A percentile compares a stretch with the other conserved stretches of the same genome.
Conservation (phyloP, 2,329 filamentous ascomycete species). For the Arachnopeziza araneosa region DNA sequence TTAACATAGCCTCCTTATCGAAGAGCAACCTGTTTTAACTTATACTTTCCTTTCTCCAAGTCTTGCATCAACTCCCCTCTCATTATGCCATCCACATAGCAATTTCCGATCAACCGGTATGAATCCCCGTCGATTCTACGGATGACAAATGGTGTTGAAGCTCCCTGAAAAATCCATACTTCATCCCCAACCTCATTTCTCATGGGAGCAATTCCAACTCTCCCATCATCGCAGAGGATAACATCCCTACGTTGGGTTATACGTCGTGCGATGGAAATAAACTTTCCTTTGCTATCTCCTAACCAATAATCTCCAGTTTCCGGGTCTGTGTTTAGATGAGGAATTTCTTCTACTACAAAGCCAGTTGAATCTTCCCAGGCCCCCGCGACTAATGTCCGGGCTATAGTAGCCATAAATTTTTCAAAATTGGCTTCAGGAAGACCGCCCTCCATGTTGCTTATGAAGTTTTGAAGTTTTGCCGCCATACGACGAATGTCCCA, state of each 20-base stretch:
- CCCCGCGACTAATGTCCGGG: too few species aligned
- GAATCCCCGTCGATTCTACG: neutral
- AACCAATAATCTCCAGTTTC: neutral
- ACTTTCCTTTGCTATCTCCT: neutral
- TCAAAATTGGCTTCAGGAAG: too few species aligned
- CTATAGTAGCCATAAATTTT: too few species aligned
- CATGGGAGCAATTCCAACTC: conserved; percentile 1
- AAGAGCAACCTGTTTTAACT: neutral
- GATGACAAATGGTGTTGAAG: neutral
- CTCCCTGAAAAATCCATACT: conserved; percentile 3
- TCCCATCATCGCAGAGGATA: conserved; percentile 1
- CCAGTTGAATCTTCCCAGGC: too few species aligned
- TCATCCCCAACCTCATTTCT: neutral
- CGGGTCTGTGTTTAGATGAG: neutral
- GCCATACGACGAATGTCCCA: too few species aligned
- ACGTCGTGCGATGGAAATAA: neutral
- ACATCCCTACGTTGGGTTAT: neutral
- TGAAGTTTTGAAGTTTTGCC: too few species aligned
- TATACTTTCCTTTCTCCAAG: neutral
- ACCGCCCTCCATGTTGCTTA: too few species aligned
- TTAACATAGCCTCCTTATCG: neutral
- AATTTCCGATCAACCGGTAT: neutral
- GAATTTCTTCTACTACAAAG: neutral
- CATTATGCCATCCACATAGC: conserved; percentile 3
- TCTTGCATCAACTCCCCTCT: conserved; percentile 3